Evolutionary conservation across 495 filamentous ascomycete genomes (phyloP), one percentile per base, ranked within the genome.

Genomic region (Penicillium desertorum): DNA sequence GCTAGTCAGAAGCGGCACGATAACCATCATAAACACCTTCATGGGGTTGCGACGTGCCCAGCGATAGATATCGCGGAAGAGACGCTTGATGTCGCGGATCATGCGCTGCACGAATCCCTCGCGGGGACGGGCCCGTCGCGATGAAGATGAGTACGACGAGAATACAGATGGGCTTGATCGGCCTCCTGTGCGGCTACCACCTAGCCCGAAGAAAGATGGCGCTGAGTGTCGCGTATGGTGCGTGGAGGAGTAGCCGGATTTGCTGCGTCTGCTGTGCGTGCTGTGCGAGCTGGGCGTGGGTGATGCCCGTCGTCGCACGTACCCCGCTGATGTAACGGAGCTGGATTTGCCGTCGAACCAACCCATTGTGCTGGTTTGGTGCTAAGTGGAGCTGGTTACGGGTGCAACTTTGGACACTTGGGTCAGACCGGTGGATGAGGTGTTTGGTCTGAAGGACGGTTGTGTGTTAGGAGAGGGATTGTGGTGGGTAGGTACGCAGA

Each of bases 21-120:
- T 83, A 30, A 95, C 86, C 17, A 94, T 78, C 77, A 92, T 83
- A 71, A 95, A 85, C 3, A 93, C 87, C 72, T 92, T 94, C 61
- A 90, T 62, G 0, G 92, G 92, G 67, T 96, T 84, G 8, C 82
- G 77, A 65, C 88, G 84, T 54, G 88, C 86, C 70, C 91, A 95
- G 68, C 83, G 79, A 61, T 81, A 79, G 12, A 96, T 81, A 60
- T 92, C 84, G 53, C 87, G 87, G 29, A 95, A 68, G 29, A 92
- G 76, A 25, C 85, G 86, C 63, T 83, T 86, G 59, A 96, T 82
- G 54, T 87, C 82, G 62, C 81, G 79, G 64, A 90, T 69, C 37
- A 91, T 76, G 56, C 86, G 85, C 57, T 82, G 69, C 54, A 94
- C 71, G 74, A 91, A 94, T 60, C 88, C 89, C 20, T 82, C 79